These are phyloP conservation scores for Adansonia digitata DNA, from an alignment of 345 rosid species.

Conservation along the genomic window DNA sequence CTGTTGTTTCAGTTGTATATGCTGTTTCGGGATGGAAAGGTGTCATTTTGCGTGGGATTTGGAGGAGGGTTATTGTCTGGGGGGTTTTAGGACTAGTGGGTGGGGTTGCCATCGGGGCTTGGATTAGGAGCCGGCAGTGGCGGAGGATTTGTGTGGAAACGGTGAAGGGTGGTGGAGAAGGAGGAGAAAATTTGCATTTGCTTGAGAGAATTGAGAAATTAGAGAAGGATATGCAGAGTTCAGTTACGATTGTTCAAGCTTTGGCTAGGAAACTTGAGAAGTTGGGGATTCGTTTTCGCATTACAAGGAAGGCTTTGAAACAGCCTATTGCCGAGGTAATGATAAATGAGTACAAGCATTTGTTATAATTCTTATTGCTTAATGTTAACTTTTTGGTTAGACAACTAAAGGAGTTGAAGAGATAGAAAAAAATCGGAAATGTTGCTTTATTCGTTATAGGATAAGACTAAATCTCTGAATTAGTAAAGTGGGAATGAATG, in stretches of 20 bases:
- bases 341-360: not conserved
- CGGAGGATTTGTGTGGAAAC: conserved; percentile 45
- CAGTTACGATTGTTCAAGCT: conserved; percentile 51
- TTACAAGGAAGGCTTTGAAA: conserved; percentile 67
- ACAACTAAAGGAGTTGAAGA: conserved; percentile 1
- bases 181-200: conserved; percentile 48
- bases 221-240: conserved; percentile 76
- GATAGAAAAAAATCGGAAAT: not conserved
- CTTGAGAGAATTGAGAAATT: conserved; percentile 68
- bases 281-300: conserved; percentile 79
- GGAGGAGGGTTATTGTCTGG: conserved; percentile 47
- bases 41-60: conserved; percentile 36
- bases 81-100: conserved; percentile 49
- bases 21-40: conserved; percentile 26
- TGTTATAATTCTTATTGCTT: not conserved
- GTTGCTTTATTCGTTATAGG: not conserved
- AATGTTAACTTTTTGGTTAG: not conserved
- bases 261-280: conserved; percentile 89
- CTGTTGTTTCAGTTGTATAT: conserved; percentile 36
- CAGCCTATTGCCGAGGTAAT: conserved; percentile 84
- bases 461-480: not conserved
- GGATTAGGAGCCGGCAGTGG: conserved; percentile 81
- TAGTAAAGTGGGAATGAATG: too few species aligned
- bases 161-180: conserved; percentile 22
- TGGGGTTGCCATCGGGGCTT: conserved; percentile 52